Base-by-base conservation (phyloP, 805 yeast species). In the Wickerhamomyces canadensis region DNA sequence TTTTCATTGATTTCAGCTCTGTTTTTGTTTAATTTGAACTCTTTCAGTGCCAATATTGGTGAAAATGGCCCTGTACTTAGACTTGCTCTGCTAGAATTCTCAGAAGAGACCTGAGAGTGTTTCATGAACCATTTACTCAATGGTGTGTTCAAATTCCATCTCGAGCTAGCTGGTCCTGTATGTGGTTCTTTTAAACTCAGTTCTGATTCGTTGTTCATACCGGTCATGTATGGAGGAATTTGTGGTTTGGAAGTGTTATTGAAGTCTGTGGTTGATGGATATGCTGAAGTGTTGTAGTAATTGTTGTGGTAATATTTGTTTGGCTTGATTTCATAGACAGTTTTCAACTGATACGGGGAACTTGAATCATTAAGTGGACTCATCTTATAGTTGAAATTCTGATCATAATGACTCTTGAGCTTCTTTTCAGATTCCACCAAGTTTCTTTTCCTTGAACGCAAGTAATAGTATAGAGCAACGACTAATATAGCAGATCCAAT, bases 81-180 rank as follows among this genome's bases (percentile, higher is more conserved):
- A 24, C 52, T 47, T n/a, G 47, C 51, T 10, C 39, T 42, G 19
- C 43, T 38, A 3, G 48, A 34, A n/a, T n/a, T n/a, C 6, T 19
- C 37, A 12, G 9, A 34, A 0, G 45, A 40, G 1, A 29, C 44
- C 9, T 38, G 35, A 4, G 51, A 37, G 9, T 42, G 46, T 35
- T 46, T 52, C 8, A 40, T 46, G 35, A 54, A 54, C 58, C 58
- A 54, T 27, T 35, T 50, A 23, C 54, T 51, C 27, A 54, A 29
- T 13, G 59, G 59, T 4, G 57, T 47, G 33, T 43, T 49, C 28
- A 52, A 21, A 29, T 36, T 43, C 57, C 55, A 52, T 9, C 39
- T 52, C 5, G 52, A 37, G 19, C 29, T 32, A 5, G 33, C 36
- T 2, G 41, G 34, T 2, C 38, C 39, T 4, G 35, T 32, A 3